Base-by-base conservation (phyloP, 441 rosid species). In the Populus hybrid region DNA sequence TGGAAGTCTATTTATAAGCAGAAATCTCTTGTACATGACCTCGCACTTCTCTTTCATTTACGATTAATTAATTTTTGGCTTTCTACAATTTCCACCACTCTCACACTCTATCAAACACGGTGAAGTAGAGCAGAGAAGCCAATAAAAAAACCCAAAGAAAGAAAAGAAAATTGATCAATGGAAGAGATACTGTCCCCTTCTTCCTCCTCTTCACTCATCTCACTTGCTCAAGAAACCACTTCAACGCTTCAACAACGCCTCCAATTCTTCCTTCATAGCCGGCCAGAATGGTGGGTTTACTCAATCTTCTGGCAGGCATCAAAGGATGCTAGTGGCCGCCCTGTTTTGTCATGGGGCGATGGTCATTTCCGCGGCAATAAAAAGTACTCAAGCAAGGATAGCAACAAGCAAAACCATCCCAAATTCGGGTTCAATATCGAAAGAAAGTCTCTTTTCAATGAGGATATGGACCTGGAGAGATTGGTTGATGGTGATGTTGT, bases 281-380 rank as follows among this genome's bases (percentile, higher is more conserved):
- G n/a, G n/a, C n/a, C n/a, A n/a, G n/a, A n/a, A n/a, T n/a, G n/a
- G n/a, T n/a, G n/a, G n/a, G n/a, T n/a, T n/a, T n/a, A n/a, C n/a
- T n/a, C n/a, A n/a, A n/a, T n/a, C n/a, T n/a, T 89, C 79, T 89
- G 93, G 91, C 87, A 76, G 76, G 81, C 89, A 9, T 65, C 82
- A 36, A 79, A 74, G 26, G 89, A 85, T 53, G 75, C 76, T 23
- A 69, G 73, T 20, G 87, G 87, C 35, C 79, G 82, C 36, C 68
- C 77, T 72, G 69, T 83, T 50, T 78, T 88, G 21, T 84, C 87
- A 0, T 89, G 87, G 85, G 85, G 77, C 1, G 89, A 84, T 29
- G 90, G 90, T 7, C 71, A 76, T 76, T 86, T 86, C 68, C 81
- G 80, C 0, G 87, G 89, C 70, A 68, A 75, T 26, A 68, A 74